Percentiles rank a stretch among this genome's conserved stretches.
These are phyloP conservation scores for Umbelopsis vinacea DNA, from an alignment of 192 early-diverging fungal species.

Conservation along the genomic window DNA sequence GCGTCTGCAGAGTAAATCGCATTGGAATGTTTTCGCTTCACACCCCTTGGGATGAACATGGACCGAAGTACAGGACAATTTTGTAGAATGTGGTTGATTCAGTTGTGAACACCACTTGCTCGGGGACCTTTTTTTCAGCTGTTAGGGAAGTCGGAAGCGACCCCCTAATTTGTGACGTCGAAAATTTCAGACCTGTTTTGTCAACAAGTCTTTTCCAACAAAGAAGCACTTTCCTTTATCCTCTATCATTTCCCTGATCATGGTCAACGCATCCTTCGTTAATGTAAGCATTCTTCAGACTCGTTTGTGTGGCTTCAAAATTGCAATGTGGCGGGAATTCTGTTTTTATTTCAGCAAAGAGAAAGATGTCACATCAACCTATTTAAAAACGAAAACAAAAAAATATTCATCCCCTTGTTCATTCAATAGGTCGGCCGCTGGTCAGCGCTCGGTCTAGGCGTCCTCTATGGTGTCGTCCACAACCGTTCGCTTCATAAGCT, in stretches of 20 bases:
- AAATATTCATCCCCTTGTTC: constrained; percentile 4
- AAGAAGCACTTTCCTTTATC: constrained; percentile 17
- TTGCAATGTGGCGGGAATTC: not conserved
- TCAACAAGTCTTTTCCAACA: constrained; percentile 19
- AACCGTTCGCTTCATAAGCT: constrained; percentile 52
- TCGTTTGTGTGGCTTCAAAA: not conserved
- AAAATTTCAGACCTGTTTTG: constrained; percentile 19
- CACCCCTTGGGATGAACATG: constrained; percentile 12
- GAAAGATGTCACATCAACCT: not conserved
- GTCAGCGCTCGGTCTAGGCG: constrained; percentile 58
- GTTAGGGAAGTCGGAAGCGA: not conserved
- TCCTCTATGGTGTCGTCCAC: constrained; percentile 61
- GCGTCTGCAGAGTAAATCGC: constrained; percentile 4
- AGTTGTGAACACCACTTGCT: not conserved
- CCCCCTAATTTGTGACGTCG: constrained; percentile 17
- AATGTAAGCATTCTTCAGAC: constrained; percentile 6
- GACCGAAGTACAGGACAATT: not conserved
- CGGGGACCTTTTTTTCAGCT: not conserved
- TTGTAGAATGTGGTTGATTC: not conserved
- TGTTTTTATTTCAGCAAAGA: not conserved
- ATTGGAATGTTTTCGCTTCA: constrained; percentile 9
- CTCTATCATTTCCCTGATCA: constrained; percentile 23
- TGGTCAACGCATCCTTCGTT: constrained; percentile 24
- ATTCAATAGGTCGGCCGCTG: constrained; percentile 58
- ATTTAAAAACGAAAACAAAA: constrained; percentile 5